These are phyloP conservation scores for Talaromyces liani DNA, from an alignment of 495 filamentous ascomycete genomes.

Conservation along the genomic window DNA sequence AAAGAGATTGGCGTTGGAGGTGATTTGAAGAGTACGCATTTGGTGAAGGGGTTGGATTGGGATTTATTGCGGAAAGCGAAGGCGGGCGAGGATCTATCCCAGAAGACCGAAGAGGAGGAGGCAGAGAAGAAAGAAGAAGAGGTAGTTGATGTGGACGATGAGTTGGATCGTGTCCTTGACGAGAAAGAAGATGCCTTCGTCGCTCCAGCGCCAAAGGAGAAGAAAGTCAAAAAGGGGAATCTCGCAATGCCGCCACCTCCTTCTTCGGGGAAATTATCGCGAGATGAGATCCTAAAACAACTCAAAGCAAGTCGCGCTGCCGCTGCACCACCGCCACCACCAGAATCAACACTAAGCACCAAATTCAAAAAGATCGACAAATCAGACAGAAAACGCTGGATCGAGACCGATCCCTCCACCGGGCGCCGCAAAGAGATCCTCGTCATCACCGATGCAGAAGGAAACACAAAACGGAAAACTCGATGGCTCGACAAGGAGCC, in stretches of 20 bases:
- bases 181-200: conserved; percentile 45
- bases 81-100: conserved; percentile 57
- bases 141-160: conserved; percentile 65
- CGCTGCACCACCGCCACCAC: conserved; percentile 43
- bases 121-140: conserved; percentile 19
- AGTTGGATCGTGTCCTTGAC: conserved; percentile 64
- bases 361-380: conserved; percentile 72
- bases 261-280: conserved; percentile 54
- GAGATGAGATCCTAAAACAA: conserved; percentile 78
- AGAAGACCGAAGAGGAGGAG: conserved; percentile 17
- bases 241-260: conserved; percentile 58
- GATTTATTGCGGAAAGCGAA: conserved; percentile 66
- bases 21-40: conserved; percentile 68
- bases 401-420: conserved; percentile 58
- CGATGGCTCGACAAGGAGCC: conserved; percentile 39
- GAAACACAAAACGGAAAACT: conserved; percentile 81
- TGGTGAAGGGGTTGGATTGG: conserved; percentile 88
- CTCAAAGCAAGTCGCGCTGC: conserved; percentile 64
- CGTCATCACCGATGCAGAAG: conserved; percentile 78
- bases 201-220: conserved; percentile 32
- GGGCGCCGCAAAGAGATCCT: conserved; percentile 71
- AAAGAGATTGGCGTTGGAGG: conserved; percentile 72
- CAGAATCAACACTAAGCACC: conserved; percentile 54
- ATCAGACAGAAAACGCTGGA: conserved; percentile 56
- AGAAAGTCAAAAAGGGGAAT: conserved; percentile 67